Evolutionary conservation across 106 monocot genomes (phyloP).

Genomic region (Dendrobium catenatum): DNA sequence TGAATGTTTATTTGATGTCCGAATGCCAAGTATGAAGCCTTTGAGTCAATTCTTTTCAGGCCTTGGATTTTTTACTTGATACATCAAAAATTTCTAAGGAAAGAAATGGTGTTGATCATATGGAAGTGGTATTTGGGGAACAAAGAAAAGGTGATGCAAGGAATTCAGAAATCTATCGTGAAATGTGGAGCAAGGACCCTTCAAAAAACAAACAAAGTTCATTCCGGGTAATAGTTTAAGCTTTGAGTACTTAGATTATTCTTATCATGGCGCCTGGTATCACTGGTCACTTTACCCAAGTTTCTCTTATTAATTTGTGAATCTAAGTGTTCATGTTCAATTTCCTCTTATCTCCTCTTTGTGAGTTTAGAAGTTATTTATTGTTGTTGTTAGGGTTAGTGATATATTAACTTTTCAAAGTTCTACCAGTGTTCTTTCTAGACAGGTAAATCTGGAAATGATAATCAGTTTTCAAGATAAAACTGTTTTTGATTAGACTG

Average conservation of each 20-base stretch:
- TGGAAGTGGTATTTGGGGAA: neutral
- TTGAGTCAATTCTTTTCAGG: conserved; percentile 27
- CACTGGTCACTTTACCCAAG: neutral
- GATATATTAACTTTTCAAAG: neutral
- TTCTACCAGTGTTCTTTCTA: neutral
- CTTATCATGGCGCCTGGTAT: neutral
- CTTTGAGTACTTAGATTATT: neutral
- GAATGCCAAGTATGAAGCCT: neutral
- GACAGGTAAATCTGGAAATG: neutral
- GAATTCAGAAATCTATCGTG: conserved; percentile 14
- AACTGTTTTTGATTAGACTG: neutral
- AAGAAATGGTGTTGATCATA: neutral
- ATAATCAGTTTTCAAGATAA: neutral
- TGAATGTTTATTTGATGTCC: conserved; percentile 1
- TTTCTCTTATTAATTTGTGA: neutral
- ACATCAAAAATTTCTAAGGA: conserved; percentile 26
- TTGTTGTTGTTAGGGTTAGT: neutral
- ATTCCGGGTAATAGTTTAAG: conserved; percentile 18
- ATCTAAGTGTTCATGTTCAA: neutral
- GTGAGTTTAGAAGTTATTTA: neutral
- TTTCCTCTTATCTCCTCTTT: neutral
- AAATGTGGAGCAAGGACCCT: conserved; percentile 7
- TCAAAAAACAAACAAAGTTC: conserved; percentile 11
- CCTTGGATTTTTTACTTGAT: conserved; percentile 56
- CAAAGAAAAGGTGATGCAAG: neutral